phyloP scores from a whole-genome alignment of 345 rosid genomes.

The Arabidopsis suecica region DNA sequence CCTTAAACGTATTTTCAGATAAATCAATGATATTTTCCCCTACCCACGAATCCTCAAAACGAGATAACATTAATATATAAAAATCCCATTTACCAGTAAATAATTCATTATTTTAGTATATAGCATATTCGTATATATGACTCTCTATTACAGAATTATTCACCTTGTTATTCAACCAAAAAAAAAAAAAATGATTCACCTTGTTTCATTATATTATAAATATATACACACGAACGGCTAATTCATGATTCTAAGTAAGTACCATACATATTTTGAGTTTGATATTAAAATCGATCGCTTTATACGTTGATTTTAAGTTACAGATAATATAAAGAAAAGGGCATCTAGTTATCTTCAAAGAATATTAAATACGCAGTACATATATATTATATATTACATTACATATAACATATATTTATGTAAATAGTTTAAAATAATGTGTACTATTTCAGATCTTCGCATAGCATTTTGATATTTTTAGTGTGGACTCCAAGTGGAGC shows the following conservation, averaged over 20 bases:
- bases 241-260: conserved; percentile 15
- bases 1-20: conserved; percentile 12
- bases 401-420: not conserved
- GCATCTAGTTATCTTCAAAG: conserved; percentile 37
- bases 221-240: conserved; percentile 22
- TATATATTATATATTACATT: not conserved
- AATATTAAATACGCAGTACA: conserved; percentile 20
- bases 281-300: conserved; percentile 26
- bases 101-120: conserved; percentile 15
- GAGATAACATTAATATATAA: conserved; percentile 6
- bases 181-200: conserved; percentile 11
- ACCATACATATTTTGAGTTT: not conserved
- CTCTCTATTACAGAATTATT: conserved; percentile 23
- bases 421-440: not conserved
- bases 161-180: not conserved
- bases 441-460: conserved; percentile 33
- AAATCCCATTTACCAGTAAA: not conserved
- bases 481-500: conserved; percentile 44
- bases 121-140: conserved; percentile 23
- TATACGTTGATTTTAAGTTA: conserved; percentile 30
- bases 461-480: conserved; percentile 30
- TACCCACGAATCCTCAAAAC: conserved; percentile 34
- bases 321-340: conserved; percentile 41
- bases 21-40: conserved; percentile 22
- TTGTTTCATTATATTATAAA: not conserved